Conservation (phyloP, 148 eudicot species). For the Rhododendron williamsianum region DNA sequence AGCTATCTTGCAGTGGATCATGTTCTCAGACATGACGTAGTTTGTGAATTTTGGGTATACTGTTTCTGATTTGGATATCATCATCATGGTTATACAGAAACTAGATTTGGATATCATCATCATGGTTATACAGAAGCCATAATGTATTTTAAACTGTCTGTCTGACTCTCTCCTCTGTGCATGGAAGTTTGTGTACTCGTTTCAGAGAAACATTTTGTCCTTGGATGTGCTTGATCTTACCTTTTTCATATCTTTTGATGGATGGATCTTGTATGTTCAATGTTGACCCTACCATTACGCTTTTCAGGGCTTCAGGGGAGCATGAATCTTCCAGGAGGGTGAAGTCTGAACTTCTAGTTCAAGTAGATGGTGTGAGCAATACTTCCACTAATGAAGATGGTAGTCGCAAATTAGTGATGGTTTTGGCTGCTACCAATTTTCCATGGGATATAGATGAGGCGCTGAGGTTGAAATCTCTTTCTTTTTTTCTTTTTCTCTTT, state of each 20-base stretch:
- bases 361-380: slow-evolving; percentile 91
- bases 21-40: background rate
- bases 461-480: slow-evolving; percentile 50
- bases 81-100: background rate
- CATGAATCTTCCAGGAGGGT: slow-evolving; percentile 99
- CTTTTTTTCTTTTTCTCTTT: background rate
- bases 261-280: background rate
- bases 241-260: background rate
- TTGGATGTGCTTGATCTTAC: slow-evolving; percentile 9
- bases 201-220: background rate
- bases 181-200: background rate
- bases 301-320: slow-evolving; percentile 92
- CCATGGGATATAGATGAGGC: slow-evolving; percentile 99
- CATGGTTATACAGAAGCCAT: background rate
- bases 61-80: background rate
- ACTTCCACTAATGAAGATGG: slow-evolving; percentile 81
- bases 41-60: background rate
- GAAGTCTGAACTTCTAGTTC: slow-evolving; percentile 96
- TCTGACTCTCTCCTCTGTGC: background rate
- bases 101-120: slow-evolving; percentile 3
- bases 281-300: slow-evolving; percentile 2
- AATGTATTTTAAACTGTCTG: background rate
- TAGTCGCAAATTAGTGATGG: slow-evolving; percentile 95
- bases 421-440: slow-evolving; percentile 97
- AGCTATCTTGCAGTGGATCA: background rate